Conservation (phyloP, 225 moss, liverwort and hornwort genomes). For the Anthoceros angustus region DNA sequence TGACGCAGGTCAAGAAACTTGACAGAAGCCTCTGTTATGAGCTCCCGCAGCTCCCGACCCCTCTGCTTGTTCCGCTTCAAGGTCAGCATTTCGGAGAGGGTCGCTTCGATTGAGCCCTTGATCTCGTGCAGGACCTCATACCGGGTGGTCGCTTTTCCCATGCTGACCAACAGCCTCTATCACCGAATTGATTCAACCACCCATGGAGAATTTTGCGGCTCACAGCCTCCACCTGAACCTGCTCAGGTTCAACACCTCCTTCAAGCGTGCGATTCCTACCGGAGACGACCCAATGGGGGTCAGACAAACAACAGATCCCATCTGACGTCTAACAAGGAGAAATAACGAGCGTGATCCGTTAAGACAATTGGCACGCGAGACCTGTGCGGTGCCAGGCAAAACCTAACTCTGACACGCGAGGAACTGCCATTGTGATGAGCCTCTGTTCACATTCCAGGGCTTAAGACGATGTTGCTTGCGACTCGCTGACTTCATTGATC, state of each 20-base stretch:
- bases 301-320: no score
- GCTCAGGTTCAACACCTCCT: no score
- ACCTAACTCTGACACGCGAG: not conserved
- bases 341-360: not conserved
- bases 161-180: not conserved
- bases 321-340: not conserved
- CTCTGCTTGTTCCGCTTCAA: constrained; percentile 63
- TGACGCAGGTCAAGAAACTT: constrained; percentile 76
- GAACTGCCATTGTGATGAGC: not conserved
- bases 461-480: not conserved
- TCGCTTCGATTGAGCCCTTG: constrained; percentile 55
- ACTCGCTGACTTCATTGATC: no score
- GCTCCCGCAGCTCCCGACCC: constrained; percentile 50
- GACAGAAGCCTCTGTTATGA: constrained; percentile 83
- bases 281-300: no score
- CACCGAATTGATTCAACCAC: not conserved
- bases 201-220: no score
- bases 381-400: not conserved
- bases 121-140: constrained; percentile 67
- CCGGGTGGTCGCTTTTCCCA: not conserved
- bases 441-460: not conserved
- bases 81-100: constrained; percentile 71
- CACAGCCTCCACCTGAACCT: no score
- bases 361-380: not conserved
- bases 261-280: no score